Percentiles rank a stretch among this genome's conserved stretches.
phyloP scores from a whole-genome alignment of 176 grass and related monocot species.

The Musa schizocarpa region DNA sequence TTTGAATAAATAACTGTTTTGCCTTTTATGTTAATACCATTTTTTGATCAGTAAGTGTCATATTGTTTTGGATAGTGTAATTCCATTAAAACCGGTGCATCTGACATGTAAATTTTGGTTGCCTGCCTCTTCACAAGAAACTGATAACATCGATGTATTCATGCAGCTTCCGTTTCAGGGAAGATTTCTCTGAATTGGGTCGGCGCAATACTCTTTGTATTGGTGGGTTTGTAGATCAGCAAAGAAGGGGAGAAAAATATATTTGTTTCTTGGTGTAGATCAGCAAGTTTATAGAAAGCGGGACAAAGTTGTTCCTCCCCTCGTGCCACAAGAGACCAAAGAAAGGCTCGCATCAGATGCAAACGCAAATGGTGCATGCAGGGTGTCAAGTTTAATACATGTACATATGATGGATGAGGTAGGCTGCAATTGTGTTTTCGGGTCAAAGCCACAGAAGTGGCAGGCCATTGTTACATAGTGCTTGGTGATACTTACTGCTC shows the following conservation, averaged over 20 bases:
- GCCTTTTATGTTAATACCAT: too few relatives aligned
- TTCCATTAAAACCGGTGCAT: too few relatives aligned
- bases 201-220: conserved; percentile 13
- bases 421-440: conserved; percentile 18
- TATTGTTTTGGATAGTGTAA: too few relatives aligned
- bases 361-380: neutral
- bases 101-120: neutral
- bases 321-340: neutral
- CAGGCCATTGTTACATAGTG: conserved; percentile 29
- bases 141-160: conserved; percentile 1
- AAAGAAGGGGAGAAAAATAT: neutral
- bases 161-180: conserved; percentile 22
- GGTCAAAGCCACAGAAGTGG: conserved; percentile 41
- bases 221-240: conserved; percentile 21
- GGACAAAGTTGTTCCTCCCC: neutral
- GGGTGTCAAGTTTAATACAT: conserved; percentile 17
- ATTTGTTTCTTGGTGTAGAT: conserved; percentile 14
- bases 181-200: conserved; percentile 14
- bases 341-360: neutral
- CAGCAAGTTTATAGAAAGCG: conserved; percentile 3
- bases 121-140: neutral
- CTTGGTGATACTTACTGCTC: conserved; percentile 21
- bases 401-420: conserved; percentile 44
- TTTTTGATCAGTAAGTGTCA: too few relatives aligned
- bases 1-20: too few relatives aligned